Evolutionary conservation across 2,329 filamentous ascomycete genomes (phyloP).

Genomic region (Elsinoe perseae): DNA sequence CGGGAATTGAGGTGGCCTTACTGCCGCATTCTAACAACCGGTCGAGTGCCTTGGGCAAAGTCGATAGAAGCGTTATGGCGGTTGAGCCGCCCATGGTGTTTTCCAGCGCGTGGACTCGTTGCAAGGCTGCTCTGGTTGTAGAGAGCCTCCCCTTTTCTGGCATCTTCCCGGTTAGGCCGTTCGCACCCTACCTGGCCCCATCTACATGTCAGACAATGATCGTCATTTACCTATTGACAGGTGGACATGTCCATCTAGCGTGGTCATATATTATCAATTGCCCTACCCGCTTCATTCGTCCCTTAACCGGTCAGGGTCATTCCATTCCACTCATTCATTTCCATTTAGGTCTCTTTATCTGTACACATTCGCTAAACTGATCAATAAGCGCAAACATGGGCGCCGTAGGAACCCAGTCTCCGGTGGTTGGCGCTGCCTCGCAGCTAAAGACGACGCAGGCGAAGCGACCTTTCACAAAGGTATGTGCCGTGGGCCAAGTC

Average conservation of each 20-base stretch:
- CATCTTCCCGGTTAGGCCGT: not conserved
- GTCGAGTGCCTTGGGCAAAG: not conserved
- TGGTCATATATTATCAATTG: not conserved
- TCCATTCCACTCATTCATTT: not conserved
- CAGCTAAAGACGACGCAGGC: conserved; percentile 1
- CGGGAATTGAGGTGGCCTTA: not conserved
- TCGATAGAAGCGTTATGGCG: conserved; percentile 1
- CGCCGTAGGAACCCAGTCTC: not conserved
- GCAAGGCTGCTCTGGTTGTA: not conserved
- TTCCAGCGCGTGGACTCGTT: conserved; percentile 6
- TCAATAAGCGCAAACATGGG: not conserved
- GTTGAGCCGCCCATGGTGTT: not conserved
- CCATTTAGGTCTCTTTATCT: not conserved
- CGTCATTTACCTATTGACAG: not conserved
- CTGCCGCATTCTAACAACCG: not conserved
- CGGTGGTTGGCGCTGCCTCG: not conserved
- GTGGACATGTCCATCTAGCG: not conserved
- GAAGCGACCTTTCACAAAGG: not conserved
- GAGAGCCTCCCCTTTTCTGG: not conserved
- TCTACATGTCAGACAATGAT: conserved; percentile 2
- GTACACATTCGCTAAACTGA: not conserved
- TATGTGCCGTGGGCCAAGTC: not conserved
- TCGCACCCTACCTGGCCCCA: conserved; percentile 2
- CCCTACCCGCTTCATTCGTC: not conserved
- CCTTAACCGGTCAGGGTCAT: not conserved